Evolutionary conservation across 495 filamentous ascomycete species (phyloP).

Genomic region (Tetracladium marchalianum): DNA sequence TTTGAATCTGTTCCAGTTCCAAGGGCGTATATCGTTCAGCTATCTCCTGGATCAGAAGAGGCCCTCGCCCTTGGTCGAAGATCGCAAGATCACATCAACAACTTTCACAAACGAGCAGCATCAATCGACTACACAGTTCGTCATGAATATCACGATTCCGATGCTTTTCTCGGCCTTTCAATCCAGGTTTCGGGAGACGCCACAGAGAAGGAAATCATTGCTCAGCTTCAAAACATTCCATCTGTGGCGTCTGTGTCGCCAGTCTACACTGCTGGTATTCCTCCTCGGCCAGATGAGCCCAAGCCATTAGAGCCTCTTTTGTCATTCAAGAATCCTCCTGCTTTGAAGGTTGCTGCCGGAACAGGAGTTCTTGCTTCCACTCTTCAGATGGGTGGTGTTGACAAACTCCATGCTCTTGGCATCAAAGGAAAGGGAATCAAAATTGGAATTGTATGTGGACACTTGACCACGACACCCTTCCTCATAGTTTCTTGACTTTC

Average conservation of each 20-base stretch:
- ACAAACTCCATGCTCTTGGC: constrained; percentile 22
- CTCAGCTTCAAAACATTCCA: constrained; percentile 6
- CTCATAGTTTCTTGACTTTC: no score
- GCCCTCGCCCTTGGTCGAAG: no score
- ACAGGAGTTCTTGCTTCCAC: no score
- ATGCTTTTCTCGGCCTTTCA: constrained; percentile 16
- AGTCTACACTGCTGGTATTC: constrained; percentile 7
- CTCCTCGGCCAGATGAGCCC: constrained; percentile 3
- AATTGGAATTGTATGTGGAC: constrained; percentile 14
- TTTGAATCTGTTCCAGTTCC: no score
- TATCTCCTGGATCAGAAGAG: no score
- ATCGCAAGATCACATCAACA: constrained; percentile 2
- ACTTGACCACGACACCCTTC: no score
- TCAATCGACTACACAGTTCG: constrained; percentile 11
- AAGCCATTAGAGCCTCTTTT: neutral
- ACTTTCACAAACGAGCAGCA: constrained; percentile 14
- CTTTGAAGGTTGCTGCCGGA: neutral
- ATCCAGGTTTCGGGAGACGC: constrained; percentile 9
- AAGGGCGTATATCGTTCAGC: no score
- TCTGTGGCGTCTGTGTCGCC: constrained; percentile 15
- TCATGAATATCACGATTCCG: constrained; percentile 16
- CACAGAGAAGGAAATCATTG: neutral
- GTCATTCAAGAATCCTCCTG: constrained; percentile 8
- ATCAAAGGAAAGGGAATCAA: constrained; percentile 26
- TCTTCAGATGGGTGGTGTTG: constrained; percentile 19